A percentile compares a stretch with the other conserved stretches of the same genome.
Evolutionary conservation across 139 green algal species (phyloP).

Genomic region (Spirogloea muscicola): DNA sequence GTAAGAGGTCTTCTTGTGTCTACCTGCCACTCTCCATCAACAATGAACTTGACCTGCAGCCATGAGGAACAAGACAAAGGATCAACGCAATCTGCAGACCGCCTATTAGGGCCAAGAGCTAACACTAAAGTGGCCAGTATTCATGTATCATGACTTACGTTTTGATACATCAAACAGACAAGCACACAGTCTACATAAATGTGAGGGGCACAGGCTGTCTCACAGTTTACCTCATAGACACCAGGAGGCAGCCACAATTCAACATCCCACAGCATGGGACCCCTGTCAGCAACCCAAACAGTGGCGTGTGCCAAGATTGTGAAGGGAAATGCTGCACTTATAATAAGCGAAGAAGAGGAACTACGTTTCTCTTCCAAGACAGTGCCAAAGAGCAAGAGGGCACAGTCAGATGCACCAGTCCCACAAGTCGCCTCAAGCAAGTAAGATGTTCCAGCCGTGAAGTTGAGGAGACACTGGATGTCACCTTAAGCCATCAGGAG

Average conservation of each 20-base stretch:
- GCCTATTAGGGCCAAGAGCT: not conserved
- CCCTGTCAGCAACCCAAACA: too few species aligned
- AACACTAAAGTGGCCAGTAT: not conserved
- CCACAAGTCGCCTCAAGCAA: too few species aligned
- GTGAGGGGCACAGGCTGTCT: not conserved
- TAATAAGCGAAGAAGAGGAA: too few species aligned
- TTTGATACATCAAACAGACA: not conserved
- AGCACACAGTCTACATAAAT: not conserved
- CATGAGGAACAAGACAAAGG: not conserved
- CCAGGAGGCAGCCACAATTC: constrained; percentile 23
- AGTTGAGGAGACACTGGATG: too few species aligned
- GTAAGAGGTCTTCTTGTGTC: constrained; percentile 11
- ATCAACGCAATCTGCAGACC: not conserved
- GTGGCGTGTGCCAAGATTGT: too few species aligned
- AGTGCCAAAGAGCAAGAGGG: too few species aligned
- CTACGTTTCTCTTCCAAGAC: too few species aligned
- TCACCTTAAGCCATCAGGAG: constrained; percentile 1
- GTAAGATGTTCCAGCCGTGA: too few species aligned
- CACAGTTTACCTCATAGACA: constrained; percentile 16
- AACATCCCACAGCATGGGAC: constrained; percentile 16
- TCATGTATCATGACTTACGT: not conserved
- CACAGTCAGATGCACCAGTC: too few species aligned
- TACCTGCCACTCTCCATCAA: constrained; percentile 23
- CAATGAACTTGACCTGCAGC: constrained; percentile 39
- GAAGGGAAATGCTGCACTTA: too few species aligned